A percentile compares a stretch with the other conserved stretches of the same genome.
phyloP scores from a whole-genome alignment of 1,284 basidiomycete genomes.

The Pseudozyma thailandica region DNA sequence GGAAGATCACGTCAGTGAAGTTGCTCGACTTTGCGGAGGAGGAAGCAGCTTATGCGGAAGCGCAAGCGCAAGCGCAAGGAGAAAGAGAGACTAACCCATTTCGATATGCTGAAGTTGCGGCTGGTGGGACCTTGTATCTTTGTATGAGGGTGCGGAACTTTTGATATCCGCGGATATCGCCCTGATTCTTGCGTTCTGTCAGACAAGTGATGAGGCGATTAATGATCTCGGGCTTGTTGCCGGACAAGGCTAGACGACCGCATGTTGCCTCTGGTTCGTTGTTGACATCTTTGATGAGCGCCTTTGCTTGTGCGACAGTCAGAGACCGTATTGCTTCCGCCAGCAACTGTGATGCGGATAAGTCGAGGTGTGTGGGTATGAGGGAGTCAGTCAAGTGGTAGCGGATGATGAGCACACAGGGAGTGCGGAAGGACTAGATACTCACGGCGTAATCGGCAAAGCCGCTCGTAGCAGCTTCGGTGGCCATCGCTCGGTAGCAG shows the following conservation, averaged over 20 bases:
- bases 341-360: slow-evolving; percentile 14
- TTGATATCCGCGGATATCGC: slow-evolving; percentile 37
- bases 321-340: slow-evolving; percentile 35
- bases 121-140: slow-evolving; percentile 24
- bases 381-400: slow-evolving; percentile 3
- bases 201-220: slow-evolving; percentile 38
- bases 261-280: slow-evolving; percentile 39
- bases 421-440: not conserved
- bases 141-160: slow-evolving; percentile 42
- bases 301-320: slow-evolving; percentile 56
- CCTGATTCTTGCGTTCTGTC: slow-evolving; percentile 23
- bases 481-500: slow-evolving; percentile 21
- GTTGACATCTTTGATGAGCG: slow-evolving; percentile 56
- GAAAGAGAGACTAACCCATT: slow-evolving; percentile 22
- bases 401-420: not conserved
- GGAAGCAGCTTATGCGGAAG: not conserved
- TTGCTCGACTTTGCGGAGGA: slow-evolving; percentile 1
- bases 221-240: slow-evolving; percentile 56
- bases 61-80: too few species aligned
- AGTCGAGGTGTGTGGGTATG: not conserved
- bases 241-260: slow-evolving; percentile 41
- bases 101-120: slow-evolving; percentile 5
- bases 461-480: slow-evolving; percentile 25
- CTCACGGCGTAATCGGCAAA: slow-evolving; percentile 37
- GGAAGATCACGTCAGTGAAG: slow-evolving; percentile 8